Conservation (phyloP, 108 stramenopile genomes). For the Stephanodiscus triporus region DNA sequence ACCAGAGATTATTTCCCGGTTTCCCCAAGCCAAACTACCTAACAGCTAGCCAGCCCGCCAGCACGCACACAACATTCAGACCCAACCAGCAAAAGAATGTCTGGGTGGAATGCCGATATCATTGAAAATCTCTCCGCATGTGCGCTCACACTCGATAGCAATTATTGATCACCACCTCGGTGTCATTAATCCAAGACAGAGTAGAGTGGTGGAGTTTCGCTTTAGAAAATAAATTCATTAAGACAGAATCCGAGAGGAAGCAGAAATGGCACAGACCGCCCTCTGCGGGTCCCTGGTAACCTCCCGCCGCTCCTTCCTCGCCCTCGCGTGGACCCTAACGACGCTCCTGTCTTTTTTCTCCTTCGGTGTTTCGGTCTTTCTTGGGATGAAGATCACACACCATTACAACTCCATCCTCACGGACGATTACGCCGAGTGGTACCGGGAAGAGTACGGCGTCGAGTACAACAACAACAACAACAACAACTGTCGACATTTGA, state of each 20-base stretch:
- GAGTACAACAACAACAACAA: constrained; percentile 18
- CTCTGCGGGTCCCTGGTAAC: constrained; percentile 74
- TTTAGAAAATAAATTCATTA: neutral
- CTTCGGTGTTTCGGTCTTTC: constrained; percentile 59
- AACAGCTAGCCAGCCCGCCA: too few relatives aligned
- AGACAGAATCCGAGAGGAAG: neutral
- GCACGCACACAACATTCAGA: too few relatives aligned
- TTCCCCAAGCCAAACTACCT: too few relatives aligned
- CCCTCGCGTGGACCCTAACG: constrained; percentile 81
- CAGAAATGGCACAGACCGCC: constrained; percentile 43
- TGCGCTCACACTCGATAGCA: too few relatives aligned
- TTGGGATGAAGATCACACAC: constrained; percentile 62
- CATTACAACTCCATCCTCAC: constrained; percentile 70
- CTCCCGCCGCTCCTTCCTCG: constrained; percentile 71
- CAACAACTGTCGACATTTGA: constrained; percentile 12
- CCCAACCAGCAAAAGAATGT: too few relatives aligned
- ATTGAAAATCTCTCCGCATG: too few relatives aligned
- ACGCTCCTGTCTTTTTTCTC: constrained; percentile 70
- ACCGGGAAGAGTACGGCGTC: constrained; percentile 34
- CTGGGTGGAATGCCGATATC: too few relatives aligned
- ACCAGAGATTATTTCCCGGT: too few relatives aligned
- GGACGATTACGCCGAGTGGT: constrained; percentile 52
- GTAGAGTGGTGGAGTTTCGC: too few relatives aligned
- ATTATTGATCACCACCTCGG: too few relatives aligned
- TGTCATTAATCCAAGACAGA: too few relatives aligned